Evolutionary conservation across 1,139 yeast genomes (phyloP).

Genomic region (Magnusiomyces sp.): DNA sequence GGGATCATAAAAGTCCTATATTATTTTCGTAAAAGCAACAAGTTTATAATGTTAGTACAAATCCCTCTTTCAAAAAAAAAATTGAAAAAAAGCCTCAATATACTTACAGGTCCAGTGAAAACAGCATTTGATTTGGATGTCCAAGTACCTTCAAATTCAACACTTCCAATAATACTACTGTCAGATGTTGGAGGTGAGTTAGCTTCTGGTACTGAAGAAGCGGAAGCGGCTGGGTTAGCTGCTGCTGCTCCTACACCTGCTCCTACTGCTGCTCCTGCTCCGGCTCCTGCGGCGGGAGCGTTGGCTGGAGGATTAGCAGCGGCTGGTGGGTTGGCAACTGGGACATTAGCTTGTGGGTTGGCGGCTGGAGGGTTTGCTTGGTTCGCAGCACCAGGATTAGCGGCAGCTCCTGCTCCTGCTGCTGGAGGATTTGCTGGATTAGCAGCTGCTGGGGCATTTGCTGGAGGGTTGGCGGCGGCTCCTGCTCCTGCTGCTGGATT

Average conservation of each 20-base stretch:
- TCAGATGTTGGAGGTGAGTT: constrained; percentile 5
- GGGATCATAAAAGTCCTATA: constrained; percentile 78
- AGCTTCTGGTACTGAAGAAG: constrained; percentile 2
- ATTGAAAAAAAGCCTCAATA: background rate
- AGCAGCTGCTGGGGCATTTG: background rate
- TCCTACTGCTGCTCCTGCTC: constrained; percentile 1
- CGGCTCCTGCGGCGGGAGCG: constrained; percentile 1
- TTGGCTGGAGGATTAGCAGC: constrained; percentile 1
- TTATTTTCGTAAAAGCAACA: background rate
- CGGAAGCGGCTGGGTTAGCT: background rate
- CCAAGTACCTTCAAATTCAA: constrained; percentile 74
- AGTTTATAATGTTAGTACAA: background rate
- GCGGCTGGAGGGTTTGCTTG: background rate
- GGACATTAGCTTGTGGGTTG: constrained; percentile 4
- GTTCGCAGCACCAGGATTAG: background rate
- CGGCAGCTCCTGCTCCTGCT: background rate
- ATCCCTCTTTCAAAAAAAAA: background rate
- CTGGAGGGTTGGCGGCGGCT: too few relatives aligned
- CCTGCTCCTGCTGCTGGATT: too few relatives aligned
- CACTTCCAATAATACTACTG: constrained; percentile 1
- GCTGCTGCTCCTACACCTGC: background rate
- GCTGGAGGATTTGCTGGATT: background rate
- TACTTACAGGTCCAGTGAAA: constrained; percentile 71
- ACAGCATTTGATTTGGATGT: constrained; percentile 87
- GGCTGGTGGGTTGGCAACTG: background rate